phyloP scores from a whole-genome alignment of 202 grass and related monocot species.

The Panicum hallii region DNA sequence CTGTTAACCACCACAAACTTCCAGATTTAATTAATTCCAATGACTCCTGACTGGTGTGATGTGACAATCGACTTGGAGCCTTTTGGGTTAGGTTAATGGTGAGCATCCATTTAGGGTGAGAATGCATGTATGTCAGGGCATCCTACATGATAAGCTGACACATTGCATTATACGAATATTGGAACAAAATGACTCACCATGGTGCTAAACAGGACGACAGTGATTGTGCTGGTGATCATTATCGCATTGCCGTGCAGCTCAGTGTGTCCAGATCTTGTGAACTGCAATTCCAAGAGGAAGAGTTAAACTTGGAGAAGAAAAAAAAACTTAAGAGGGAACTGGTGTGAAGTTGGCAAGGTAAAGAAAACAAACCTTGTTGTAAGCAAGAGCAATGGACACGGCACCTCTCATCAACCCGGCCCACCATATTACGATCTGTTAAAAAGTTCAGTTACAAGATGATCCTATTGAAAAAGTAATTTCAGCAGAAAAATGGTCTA shows the following conservation, averaged over 20 bases:
- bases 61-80: background rate
- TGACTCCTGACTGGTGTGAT: constrained; percentile 34
- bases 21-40: constrained; percentile 18
- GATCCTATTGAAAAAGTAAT: background rate
- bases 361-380: constrained; percentile 80
- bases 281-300: constrained; percentile 60
- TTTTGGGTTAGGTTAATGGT: background rate
- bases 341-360: background rate
- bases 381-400: constrained; percentile 96
- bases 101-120: constrained; percentile 14
- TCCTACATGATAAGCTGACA: constrained; percentile 31
- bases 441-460: constrained; percentile 40
- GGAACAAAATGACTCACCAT: constrained; percentile 68
- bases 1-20: constrained; percentile 32
- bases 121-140: constrained; percentile 6
- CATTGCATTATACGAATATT: background rate
- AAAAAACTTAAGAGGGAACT: background rate
- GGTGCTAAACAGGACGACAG: constrained; percentile 93
- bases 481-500: constrained; percentile 6
- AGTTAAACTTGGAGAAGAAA: constrained; percentile 41
- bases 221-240: constrained; percentile 99
- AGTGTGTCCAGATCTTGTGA: constrained; percentile 91
- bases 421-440: constrained; percentile 96
- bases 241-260: constrained; percentile 85
- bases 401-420: constrained; percentile 98